Percentiles rank a stretch among this genome's conserved stretches.
Evolutionary conservation across 2,329 filamentous ascomycete genomes (phyloP).

Genomic region (Zymoseptoria tritici): DNA sequence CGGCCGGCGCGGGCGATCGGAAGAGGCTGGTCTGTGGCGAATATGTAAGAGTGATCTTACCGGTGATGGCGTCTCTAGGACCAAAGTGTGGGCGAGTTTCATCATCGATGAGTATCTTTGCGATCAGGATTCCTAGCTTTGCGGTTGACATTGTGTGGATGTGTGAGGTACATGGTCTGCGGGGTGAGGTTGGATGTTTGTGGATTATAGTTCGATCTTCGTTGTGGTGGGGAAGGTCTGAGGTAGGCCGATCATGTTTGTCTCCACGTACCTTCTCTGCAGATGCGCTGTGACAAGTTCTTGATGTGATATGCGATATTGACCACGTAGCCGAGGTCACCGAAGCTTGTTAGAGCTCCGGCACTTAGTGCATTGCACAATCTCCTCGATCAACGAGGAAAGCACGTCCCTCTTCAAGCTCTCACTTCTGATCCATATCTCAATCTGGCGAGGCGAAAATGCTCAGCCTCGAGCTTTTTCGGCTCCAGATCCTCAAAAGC

Average conservation of each 20-base stretch:
- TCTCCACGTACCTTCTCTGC: too few species aligned
- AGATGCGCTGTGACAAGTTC: too few species aligned
- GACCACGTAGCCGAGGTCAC: too few species aligned
- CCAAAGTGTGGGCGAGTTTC: slow-evolving; percentile 9
- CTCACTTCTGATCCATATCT: not conserved
- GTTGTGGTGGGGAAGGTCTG: not conserved
- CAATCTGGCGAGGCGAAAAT: not conserved
- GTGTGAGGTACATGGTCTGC: not conserved
- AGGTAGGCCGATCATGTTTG: too few species aligned
- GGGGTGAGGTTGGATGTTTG: not conserved
- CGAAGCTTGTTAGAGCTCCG: too few species aligned
- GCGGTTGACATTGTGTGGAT: not conserved
- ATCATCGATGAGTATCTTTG: slow-evolving; percentile 6
- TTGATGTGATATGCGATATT: too few species aligned
- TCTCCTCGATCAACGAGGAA: not conserved
- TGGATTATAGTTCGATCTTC: not conserved
- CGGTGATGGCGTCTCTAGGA: slow-evolving; percentile 9
- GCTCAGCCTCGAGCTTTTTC: not conserved
- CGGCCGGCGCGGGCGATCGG: slow-evolving; percentile 10
- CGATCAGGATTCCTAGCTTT: slow-evolving; percentile 11
- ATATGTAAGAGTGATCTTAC: slow-evolving; percentile 9
- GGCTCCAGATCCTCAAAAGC: not conserved
- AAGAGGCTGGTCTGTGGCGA: slow-evolving; percentile 7
- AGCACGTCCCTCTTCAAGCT: not conserved
- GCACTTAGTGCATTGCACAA: not conserved